phyloP scores from a whole-genome alignment of 2,329 filamentous ascomycete species.

The Aquanectria penicillioides region DNA sequence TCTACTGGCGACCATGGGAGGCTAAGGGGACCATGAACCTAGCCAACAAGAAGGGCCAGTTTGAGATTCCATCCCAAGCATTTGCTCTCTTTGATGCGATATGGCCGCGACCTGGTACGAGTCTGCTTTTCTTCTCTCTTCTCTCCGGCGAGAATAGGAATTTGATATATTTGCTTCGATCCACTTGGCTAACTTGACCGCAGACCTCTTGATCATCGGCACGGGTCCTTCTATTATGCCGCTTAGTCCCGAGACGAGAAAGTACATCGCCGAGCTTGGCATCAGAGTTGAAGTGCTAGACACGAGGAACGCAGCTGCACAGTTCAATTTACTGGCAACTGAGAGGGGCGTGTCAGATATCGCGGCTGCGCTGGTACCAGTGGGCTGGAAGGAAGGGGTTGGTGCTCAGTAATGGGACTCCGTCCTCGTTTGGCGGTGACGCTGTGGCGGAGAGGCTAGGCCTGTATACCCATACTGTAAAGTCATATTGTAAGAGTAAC shows the following conservation, averaged over 20 bases:
- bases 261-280: conserved; percentile 78
- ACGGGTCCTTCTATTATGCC: conserved; percentile 81
- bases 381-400: conserved; percentile 78
- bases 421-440: not conserved
- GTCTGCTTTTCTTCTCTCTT: not conserved
- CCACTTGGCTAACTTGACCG: conserved; percentile 22
- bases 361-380: conserved; percentile 86
- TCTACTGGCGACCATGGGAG: conserved; percentile 87
- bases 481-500: conserved; percentile 20
- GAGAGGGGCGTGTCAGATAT: conserved; percentile 88
- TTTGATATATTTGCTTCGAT: not conserved
- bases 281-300: conserved; percentile 90
- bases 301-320: conserved; percentile 91
- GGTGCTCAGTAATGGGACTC: conserved; percentile 47
- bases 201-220: conserved; percentile 90
- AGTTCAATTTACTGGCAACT: conserved; percentile 95
- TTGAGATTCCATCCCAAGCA: conserved; percentile 75
- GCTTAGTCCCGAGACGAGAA: conserved; percentile 78
- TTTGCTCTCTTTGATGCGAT: conserved; percentile 82
- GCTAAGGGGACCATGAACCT: conserved; percentile 59
- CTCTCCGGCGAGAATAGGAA: not conserved
- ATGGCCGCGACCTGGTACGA: conserved; percentile 88
- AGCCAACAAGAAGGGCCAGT: conserved; percentile 81
- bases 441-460: not conserved
- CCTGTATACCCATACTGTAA: conserved; percentile 18